A percentile compares a stretch with the other conserved stretches of the same genome.
Evolutionary conservation across 768 basidiomycete species (phyloP).

Genomic region (Suillus brevipes): DNA sequence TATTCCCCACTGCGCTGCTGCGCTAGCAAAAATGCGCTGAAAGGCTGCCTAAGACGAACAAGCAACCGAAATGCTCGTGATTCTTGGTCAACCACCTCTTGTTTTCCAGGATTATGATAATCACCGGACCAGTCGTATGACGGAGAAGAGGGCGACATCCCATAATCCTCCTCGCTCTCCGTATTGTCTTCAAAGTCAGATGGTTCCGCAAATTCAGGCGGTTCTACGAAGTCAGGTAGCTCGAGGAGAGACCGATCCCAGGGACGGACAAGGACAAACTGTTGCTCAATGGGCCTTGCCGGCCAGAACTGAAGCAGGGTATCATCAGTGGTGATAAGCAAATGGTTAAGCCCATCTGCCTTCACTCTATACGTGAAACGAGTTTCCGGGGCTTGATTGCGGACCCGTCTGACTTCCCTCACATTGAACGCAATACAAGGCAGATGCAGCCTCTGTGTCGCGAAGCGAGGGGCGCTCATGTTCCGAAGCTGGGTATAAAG

Average conservation of each 20-base stretch:
- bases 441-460: too few species aligned
- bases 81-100: neutral
- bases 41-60: neutral
- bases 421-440: too few species aligned
- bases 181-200: neutral
- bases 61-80: neutral
- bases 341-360: too few species aligned
- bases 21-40: neutral
- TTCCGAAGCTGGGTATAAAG: too few species aligned
- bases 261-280: neutral
- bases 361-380: neutral
- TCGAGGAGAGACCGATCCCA: neutral
- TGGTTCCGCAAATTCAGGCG: neutral
- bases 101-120: too few species aligned
- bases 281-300: neutral
- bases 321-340: neutral
- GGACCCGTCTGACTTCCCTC: too few species aligned
- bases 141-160: too few species aligned
- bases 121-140: neutral
- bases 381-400: too few species aligned
- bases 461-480: too few species aligned
- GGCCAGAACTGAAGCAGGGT: neutral
- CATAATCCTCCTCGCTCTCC: neutral
- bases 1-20: neutral
- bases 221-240: neutral